Conservation (phyloP, 768 basidiomycete species). For the Pulveroboletus ravenelii region DNA sequence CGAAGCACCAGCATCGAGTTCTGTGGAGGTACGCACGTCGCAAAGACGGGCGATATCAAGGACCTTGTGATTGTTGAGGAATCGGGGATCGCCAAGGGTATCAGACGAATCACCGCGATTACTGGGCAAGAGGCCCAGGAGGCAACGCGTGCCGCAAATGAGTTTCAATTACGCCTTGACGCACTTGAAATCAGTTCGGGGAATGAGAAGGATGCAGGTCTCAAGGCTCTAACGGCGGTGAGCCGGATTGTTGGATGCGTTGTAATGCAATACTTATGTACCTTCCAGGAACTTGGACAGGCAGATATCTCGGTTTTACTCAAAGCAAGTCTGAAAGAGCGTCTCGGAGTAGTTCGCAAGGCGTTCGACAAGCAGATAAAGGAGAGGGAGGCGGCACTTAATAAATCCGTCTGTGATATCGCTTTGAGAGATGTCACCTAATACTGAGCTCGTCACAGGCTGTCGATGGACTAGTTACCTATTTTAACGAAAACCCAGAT, state of each 20-base stretch:
- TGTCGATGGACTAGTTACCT: slow-evolving; percentile 58
- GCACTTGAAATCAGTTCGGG: slow-evolving; percentile 55
- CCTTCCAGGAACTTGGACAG: slow-evolving; percentile 75
- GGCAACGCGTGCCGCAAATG: slow-evolving; percentile 63
- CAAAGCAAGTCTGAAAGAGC: slow-evolving; percentile 77
- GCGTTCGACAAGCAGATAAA: slow-evolving; percentile 81
- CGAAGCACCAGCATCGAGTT: slow-evolving; percentile 89
- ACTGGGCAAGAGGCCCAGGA: slow-evolving; percentile 92
- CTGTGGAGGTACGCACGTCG: slow-evolving; percentile 98
- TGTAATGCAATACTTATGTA: background rate
- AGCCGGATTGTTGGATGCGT: slow-evolving; percentile 24
- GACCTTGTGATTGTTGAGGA: slow-evolving; percentile 94
- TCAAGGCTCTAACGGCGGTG: slow-evolving; percentile 79
- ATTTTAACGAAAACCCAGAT: slow-evolving; percentile 75
- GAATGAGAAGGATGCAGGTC: slow-evolving; percentile 80
- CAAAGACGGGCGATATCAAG: slow-evolving; percentile 96
- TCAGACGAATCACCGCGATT: slow-evolving; percentile 89
- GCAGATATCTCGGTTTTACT: slow-evolving; percentile 82
- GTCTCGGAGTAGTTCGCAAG: slow-evolving; percentile 66
- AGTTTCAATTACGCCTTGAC: slow-evolving; percentile 58
- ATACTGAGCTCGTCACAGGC: slow-evolving; percentile 42
- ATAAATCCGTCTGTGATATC: slow-evolving; percentile 59
- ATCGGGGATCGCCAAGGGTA: slow-evolving; percentile 96
- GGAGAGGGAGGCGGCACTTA: slow-evolving; percentile 69
- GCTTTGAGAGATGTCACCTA: background rate